Base-by-base conservation (phyloP, 129 eudicot genomes). In the sunflower (Helianthus annuus) region DNA sequence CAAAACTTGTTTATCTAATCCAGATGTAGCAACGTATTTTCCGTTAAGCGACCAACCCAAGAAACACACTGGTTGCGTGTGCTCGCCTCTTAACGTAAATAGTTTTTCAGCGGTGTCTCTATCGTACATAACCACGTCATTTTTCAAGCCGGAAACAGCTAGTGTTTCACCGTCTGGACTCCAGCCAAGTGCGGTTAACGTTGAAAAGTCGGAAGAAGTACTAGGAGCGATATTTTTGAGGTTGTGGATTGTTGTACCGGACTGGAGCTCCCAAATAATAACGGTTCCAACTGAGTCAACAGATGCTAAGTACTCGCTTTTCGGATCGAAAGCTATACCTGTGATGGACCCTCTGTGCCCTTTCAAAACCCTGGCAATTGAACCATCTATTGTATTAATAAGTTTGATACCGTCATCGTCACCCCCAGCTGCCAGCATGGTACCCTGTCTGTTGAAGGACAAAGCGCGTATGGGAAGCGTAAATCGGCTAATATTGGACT, bases 321-420 rank as follows among this genome's bases (percentile, higher is more conserved):
- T 91, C 55, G 99, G 99, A 72, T 95, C 99, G 74, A 95, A 95
- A 83, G 94, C 89, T 76, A 95, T 54, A 24, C 87, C 80, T 17
- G 97, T 88, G 74, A 95, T 74, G 15, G 99, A 82, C 51, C 97
- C 97, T 80, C 81, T 85, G 59, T 95, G 99, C 42, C 95, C 99
- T 88, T 95, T 95, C 6, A 95, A 84, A 38, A 95, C 95, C 83
- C 97, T 83, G 5, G 99, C 94, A 61, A 95, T 83, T 22, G 99
- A 81, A 40, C 97, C 99, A 45, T 95, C 99, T 81, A 95, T 81
- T 7, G 99, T 95, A 60, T 88, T 88, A 57, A 95, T 89, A 60
- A 95, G 97, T 66, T 95, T 95, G 36, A 95, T 91, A 53, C 99
- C 99, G 73, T 91, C 99, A 69, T 88, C 99, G 49, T 95, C 99